Base-by-base conservation (phyloP, 2,329 filamentous ascomycete species). In the Rutstroemia sp. region DNA sequence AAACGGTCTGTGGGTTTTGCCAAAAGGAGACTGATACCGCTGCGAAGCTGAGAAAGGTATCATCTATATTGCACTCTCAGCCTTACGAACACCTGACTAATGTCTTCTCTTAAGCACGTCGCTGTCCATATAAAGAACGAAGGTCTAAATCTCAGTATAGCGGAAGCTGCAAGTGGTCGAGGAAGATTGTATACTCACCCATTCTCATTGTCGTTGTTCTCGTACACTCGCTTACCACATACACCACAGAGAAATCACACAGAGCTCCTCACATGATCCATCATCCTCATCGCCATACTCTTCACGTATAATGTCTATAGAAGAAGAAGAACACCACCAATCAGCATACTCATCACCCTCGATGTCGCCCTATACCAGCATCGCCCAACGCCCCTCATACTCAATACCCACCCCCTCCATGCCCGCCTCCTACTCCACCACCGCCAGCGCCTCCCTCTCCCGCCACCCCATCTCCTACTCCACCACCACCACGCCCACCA, bases 71-170 rank as follows among this genome's bases (percentile, higher is more conserved):
- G 8, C 27, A 9, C 27, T 30, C 8, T 30, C 27, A 30, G 27
- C 27, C 27, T 30, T 12, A 30, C 10, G 27, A 30, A 2, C 27
- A 10, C 27, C 27, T 30, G 27, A 30, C 27, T 30, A 30, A 30
- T 30, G 2, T n/a, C 38, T 17, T 40, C 17, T 6, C 14, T n/a
- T 14, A n/a, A 40, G 65, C 65, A 67, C 60, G 65, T 66, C 40
- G 64, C 64, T 3, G 65, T 67, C 48, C 64, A 67, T 57, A 67
- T 67, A 48, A 66, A 66, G 51, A 67, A 67, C 49, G 64, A 67
- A 52, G 51, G 63, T 14, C 57, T 67, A 17, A 60, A 62, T 47
- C 57, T 67, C 4, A 60, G 57, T 6, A 67, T 67, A 52, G 64
- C 65, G 2, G 64, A 67, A 52, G 64, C 64, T 5, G 61, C 61